A percentile compares a stretch with the other conserved stretches of the same genome.
phyloP scores from a whole-genome alignment of 768 basidiomycete species.

The Sistotremastrum niveocremeum region DNA sequence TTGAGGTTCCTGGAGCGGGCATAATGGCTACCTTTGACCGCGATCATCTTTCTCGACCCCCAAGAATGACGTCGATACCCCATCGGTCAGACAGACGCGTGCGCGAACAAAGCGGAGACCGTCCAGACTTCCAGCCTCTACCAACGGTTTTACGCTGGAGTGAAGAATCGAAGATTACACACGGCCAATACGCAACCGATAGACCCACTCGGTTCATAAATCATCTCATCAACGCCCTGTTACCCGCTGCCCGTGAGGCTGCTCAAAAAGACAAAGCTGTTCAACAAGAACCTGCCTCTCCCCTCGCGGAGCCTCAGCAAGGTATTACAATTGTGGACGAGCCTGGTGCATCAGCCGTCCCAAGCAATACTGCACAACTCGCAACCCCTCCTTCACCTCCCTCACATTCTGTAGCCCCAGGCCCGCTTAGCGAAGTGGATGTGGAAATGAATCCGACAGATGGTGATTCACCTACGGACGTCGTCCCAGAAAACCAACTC shows the following conservation, averaged over 20 bases:
- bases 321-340: too few relatives aligned
- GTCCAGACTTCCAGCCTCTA: slow-evolving; percentile 61
- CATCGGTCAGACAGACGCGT: slow-evolving; percentile 4
- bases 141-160: slow-evolving; percentile 79
- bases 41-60: slow-evolving; percentile 21
- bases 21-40: slow-evolving; percentile 38
- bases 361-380: too few relatives aligned
- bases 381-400: too few relatives aligned
- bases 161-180: slow-evolving; percentile 74
- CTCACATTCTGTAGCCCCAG: too few relatives aligned
- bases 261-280: slow-evolving; percentile 24
- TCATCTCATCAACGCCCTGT: slow-evolving; percentile 57
- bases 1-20: slow-evolving; percentile 44
- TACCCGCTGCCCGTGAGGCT: slow-evolving; percentile 69
- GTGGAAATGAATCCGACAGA: neutral
- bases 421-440: neutral
- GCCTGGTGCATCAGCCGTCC: too few relatives aligned
- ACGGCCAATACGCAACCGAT: slow-evolving; percentile 59
- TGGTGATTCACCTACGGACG: neutral
- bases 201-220: slow-evolving; percentile 53
- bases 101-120: slow-evolving; percentile 20
- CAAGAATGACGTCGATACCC: slow-evolving; percentile 1
- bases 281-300: slow-evolving; percentile 10
- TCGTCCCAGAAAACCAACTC: neutral
- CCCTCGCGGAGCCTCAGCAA: too few relatives aligned